Percentiles rank a stretch among this genome's conserved stretches.
phyloP scores from a whole-genome alignment of 257 asterid genomes.

The Asclepias syriaca region DNA sequence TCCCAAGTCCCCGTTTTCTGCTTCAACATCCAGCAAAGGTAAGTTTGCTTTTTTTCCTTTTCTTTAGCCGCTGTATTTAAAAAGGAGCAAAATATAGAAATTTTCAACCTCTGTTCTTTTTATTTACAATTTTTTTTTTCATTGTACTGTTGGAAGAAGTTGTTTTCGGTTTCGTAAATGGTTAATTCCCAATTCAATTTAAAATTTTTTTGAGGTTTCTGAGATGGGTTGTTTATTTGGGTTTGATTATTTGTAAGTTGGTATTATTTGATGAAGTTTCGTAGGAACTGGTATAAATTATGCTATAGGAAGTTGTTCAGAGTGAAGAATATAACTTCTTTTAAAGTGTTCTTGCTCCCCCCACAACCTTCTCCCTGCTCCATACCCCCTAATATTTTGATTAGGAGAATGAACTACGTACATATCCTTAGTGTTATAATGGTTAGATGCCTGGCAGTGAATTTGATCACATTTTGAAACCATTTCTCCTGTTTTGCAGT shows the following conservation, averaged over 20 bases:
- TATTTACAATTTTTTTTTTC: background rate
- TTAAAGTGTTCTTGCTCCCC: no score
- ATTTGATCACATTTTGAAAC: background rate
- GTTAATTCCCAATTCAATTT: background rate
- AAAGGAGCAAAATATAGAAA: background rate
- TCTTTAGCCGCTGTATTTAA: background rate
- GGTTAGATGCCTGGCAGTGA: background rate
- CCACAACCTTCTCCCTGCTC: background rate
- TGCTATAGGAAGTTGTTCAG: background rate
- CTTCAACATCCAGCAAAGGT: slow-evolving; percentile 15
- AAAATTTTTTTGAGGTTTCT: background rate
- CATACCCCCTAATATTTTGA: no score
- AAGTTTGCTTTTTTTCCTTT: background rate
- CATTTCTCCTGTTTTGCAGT: background rate
- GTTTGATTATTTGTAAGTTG: background rate
- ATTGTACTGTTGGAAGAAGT: background rate
- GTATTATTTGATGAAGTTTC: background rate
- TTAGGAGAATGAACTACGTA: no score
- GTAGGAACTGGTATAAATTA: background rate
- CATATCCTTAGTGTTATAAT: background rate
- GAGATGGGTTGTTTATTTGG: background rate
- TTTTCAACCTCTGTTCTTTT: background rate
- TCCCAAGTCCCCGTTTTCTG: slow-evolving; percentile 3
- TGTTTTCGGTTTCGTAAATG: background rate
- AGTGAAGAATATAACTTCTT: background rate